Base-by-base conservation (phyloP, 805 yeast species). In the Zygoascus biomembranicola region DNA sequence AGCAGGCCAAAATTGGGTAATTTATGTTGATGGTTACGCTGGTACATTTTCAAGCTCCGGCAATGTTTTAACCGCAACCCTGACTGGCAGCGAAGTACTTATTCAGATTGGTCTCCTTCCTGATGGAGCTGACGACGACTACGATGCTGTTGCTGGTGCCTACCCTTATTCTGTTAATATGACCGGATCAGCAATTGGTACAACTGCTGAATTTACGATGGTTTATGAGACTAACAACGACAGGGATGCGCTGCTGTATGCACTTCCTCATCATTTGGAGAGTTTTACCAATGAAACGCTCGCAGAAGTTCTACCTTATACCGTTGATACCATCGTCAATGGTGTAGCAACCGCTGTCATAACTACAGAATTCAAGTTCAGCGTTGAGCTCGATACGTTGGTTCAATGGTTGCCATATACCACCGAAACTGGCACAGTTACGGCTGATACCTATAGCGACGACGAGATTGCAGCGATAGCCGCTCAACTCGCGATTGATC, bases 91-190 rank as follows among this genome's bases (percentile, higher is more conserved):
- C 59, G 73, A 57, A 57, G 75, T 78, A 39, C 69, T 76, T 2
- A 73, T 86, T 57, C 94, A 87, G 68, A 58, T 85, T 32, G 80
- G 80, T 10, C 73, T 80, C 52, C 6, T 23, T 23, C 28, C 28
- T 23, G 28, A 23, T 23, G 28, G 28, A 23, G 23, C 2, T 19
- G 13, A 18, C 5, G 20, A 11, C 20, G 13, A 3, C 20, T 16
- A 16, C 10, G 90, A 84, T 64, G 60, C 69, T 44, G 80, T 85
- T 20, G 90, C 94, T 43, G 95, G 95, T 42, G 70, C 74, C 59
- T 86, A 82, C 63, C 79, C 78, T 2, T 74, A 75, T 2, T 74
- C 72, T 32, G 82, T 82, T 18, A 53, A 61, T 3, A 61, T 83
- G 19, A 59, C 62, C 18, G 87, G 85, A 52, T 65, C 75, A 26